Conservation (phyloP, 1,284 basidiomycete species). For the Pholiota adiposa region DNA sequence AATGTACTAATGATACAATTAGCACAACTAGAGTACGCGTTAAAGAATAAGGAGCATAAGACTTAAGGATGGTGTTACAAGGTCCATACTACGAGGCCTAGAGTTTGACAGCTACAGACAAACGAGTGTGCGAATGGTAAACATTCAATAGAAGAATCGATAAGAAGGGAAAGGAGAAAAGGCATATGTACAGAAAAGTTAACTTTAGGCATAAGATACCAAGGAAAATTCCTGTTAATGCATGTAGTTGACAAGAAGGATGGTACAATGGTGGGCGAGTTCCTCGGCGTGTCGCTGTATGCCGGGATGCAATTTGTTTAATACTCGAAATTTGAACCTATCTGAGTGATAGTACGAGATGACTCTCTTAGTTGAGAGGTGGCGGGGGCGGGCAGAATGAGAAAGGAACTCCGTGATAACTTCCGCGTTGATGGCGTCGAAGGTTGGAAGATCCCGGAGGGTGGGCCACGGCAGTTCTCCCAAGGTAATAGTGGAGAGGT, state of each 20-base stretch:
- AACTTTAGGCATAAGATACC: background rate
- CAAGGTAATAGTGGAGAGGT: conserved; percentile 25
- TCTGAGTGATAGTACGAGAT: background rate
- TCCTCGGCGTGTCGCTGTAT: background rate
- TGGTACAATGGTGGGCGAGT: background rate
- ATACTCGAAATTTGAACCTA: conserved; percentile 27
- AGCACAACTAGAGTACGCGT: background rate
- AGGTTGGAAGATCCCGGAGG: conserved; percentile 25
- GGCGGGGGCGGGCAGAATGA: conserved; percentile 32
- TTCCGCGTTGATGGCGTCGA: conserved; percentile 25
- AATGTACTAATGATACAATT: no score
- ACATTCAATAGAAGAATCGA: background rate
- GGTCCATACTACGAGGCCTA: background rate
- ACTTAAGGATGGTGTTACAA: background rate
- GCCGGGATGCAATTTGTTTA: background rate
- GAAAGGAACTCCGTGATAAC: conserved; percentile 43
- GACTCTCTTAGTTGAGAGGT: conserved; percentile 11
- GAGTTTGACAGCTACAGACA: background rate
- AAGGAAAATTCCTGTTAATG: background rate
- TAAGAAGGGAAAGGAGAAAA: background rate
- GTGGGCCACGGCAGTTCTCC: conserved; percentile 54
- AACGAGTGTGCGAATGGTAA: background rate
- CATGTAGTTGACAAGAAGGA: background rate
- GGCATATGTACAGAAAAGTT: background rate
- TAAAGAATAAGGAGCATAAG: no score